Evolutionary conservation across 2,329 filamentous ascomycete species (phyloP).

Genomic region (Knufia fluminis): DNA sequence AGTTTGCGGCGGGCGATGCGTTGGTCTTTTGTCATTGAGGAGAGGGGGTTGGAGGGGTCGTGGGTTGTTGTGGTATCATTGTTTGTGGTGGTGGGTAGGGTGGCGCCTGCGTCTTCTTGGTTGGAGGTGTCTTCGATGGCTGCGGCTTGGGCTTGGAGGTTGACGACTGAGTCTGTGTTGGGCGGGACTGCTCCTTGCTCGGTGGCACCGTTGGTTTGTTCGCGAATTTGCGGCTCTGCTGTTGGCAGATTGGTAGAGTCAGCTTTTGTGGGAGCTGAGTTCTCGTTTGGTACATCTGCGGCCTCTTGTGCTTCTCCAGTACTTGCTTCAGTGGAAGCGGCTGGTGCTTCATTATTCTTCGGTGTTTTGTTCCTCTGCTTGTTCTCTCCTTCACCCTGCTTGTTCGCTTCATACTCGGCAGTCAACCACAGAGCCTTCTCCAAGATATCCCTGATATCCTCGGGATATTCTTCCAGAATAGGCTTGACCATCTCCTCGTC

Average conservation of each 20-base stretch:
- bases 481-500: conserved; percentile 74
- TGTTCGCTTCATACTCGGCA: conserved; percentile 24
- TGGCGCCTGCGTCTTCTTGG: not conserved
- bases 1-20: conserved; percentile 5
- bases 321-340: not conserved
- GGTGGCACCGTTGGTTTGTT: too few relatives aligned
- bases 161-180: too few relatives aligned
- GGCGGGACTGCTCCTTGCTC: too few relatives aligned
- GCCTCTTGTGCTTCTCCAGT: not conserved
- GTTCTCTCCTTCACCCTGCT: conserved; percentile 9
- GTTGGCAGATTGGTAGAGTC: not conserved
- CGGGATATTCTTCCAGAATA: conserved; percentile 41
- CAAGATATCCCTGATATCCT: conserved; percentile 30
- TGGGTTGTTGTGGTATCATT: conserved; percentile 11
- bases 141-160: not conserved
- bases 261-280: not conserved
- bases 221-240: too few relatives aligned
- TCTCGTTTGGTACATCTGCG: not conserved
- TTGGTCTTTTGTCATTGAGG: conserved; percentile 8
- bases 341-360: not conserved
- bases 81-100: conserved; percentile 7
- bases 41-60: conserved; percentile 12
- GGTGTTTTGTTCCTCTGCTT: conserved; percentile 8
- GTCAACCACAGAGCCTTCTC: conserved; percentile 33
- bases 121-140: not conserved